Evolutionary conservation across 2,329 filamentous ascomycete genomes (phyloP).

Genomic region (Colletotrichum lini): DNA sequence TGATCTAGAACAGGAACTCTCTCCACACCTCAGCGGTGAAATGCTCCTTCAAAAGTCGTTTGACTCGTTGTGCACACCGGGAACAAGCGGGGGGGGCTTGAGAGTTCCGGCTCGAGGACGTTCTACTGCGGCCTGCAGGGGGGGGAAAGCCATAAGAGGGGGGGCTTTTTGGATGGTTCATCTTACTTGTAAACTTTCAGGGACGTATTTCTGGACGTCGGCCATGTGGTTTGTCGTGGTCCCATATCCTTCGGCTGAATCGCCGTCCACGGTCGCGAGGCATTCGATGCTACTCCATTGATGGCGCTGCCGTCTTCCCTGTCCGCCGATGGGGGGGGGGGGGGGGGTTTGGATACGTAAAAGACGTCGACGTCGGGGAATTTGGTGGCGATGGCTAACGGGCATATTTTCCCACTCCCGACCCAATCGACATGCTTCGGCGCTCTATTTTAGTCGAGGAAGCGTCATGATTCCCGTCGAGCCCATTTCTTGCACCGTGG

Average conservation of each 20-base stretch:
- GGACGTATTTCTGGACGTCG: not conserved
- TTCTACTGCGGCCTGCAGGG: conserved; percentile 31
- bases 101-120: conserved; percentile 22
- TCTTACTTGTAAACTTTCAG: not conserved
- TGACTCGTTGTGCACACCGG: conserved; percentile 18
- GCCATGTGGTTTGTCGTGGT: conserved; percentile 5
- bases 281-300: not conserved
- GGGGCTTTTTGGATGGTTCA: conserved; percentile 10
- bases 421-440: conserved; percentile 11
- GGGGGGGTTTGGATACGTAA: not conserved
- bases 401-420: not conserved
- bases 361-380: not conserved
- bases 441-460: conserved; percentile 31
- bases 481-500: not conserved
- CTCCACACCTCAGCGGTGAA: conserved; percentile 18
- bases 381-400: not conserved
- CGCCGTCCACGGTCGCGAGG: conserved; percentile 10
- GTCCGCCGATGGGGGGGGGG: not conserved
- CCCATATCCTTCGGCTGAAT: not conserved
- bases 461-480: not conserved
- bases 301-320: not conserved
- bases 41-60: conserved; percentile 7
- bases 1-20: conserved; percentile 20
- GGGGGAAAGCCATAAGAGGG: not conserved
- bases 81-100: conserved; percentile 19